A percentile compares a stretch with the other conserved stretches of the same genome.
These are phyloP conservation scores for Globisporangium megalacanthum DNA, from an alignment of 352 stramenopile genomes.

Conservation along the genomic window DNA sequence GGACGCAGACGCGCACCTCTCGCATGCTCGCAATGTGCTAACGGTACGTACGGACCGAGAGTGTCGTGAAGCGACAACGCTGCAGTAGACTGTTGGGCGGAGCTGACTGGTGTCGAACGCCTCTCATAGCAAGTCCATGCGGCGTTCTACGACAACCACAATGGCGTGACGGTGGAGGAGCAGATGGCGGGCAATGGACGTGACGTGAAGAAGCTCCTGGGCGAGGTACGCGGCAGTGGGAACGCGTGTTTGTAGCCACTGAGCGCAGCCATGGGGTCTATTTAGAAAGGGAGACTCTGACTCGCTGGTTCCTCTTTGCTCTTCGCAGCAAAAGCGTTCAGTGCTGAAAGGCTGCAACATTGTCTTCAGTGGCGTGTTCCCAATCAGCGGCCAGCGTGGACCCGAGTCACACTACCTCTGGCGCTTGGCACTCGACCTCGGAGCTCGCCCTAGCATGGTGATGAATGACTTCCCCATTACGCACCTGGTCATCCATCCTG, in stretches of 20 bases:
- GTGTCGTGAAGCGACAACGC: background rate
- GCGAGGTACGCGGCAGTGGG: slow-evolving; percentile 26
- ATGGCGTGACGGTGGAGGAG: slow-evolving; percentile 52
- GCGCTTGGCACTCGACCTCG: slow-evolving; percentile 67
- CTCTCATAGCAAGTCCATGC: slow-evolving; percentile 49
- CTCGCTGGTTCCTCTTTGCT: background rate
- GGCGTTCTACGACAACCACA: slow-evolving; percentile 50
- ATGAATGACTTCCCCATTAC: slow-evolving; percentile 75
- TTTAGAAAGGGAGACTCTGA: too few species aligned
- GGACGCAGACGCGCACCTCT: slow-evolving; percentile 42
- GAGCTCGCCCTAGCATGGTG: slow-evolving; percentile 54
- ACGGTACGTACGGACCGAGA: slow-evolving; percentile 26
- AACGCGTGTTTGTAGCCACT: background rate
- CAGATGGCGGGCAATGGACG: slow-evolving; percentile 64
- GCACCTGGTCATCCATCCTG: slow-evolving; percentile 82
- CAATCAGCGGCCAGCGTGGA: slow-evolving; percentile 42
- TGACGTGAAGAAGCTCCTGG: slow-evolving; percentile 67
- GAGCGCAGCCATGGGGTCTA: too few species aligned
- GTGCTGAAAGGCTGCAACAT: slow-evolving; percentile 61
- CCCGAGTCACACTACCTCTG: slow-evolving; percentile 72
- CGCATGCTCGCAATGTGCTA: slow-evolving; percentile 48
- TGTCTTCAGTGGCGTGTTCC: slow-evolving; percentile 82
- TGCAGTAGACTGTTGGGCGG: too few species aligned
- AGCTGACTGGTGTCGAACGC: too few species aligned
- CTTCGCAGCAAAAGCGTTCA: slow-evolving; percentile 53